A percentile compares a stretch with the other conserved stretches of the same genome.
These are phyloP conservation scores for Avena sativa DNA, from an alignment of 176 grass and related monocot species.

Conservation along the genomic window DNA sequence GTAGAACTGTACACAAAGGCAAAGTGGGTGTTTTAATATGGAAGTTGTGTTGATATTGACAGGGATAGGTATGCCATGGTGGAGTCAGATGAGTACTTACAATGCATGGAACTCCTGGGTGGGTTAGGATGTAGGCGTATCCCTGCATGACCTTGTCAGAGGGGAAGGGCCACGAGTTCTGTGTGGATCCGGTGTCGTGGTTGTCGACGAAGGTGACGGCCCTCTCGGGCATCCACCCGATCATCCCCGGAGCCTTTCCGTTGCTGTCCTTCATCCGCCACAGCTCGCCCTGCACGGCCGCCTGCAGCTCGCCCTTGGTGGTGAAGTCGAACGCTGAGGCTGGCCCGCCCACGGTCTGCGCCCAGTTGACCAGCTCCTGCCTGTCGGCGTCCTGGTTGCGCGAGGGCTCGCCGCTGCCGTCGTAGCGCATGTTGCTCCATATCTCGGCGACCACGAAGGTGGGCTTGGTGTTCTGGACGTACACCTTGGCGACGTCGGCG, in stretches of 20 bases:
- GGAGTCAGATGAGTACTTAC: constrained; percentile 43
- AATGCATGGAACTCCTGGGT: constrained; percentile 77
- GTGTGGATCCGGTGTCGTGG: constrained; percentile 85
- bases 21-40: no score
- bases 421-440: constrained; percentile 75
- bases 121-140: constrained; percentile 86
- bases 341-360: constrained; percentile 52
- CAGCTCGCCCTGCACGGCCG: constrained; percentile 73
- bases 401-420: constrained; percentile 62
- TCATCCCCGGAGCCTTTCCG: constrained; percentile 74
- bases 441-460: constrained; percentile 79
- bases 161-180: constrained; percentile 76
- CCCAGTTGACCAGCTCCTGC: constrained; percentile 81
- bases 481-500: constrained; percentile 57
- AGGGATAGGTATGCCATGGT: neutral
- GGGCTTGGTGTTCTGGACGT: constrained; percentile 56
- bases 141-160: constrained; percentile 81
- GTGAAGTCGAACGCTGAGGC: constrained; percentile 86
- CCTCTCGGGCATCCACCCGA: constrained; percentile 80
- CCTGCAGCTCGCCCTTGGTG: constrained; percentile 80
- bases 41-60: neutral
- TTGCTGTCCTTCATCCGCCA: constrained; percentile 74
- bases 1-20: constrained; percentile 56
- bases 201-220: constrained; percentile 90
- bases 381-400: constrained; percentile 67